phyloP scores from a whole-genome alignment of 164 flowering plant genomes.

The Kingdonia uniflora region DNA sequence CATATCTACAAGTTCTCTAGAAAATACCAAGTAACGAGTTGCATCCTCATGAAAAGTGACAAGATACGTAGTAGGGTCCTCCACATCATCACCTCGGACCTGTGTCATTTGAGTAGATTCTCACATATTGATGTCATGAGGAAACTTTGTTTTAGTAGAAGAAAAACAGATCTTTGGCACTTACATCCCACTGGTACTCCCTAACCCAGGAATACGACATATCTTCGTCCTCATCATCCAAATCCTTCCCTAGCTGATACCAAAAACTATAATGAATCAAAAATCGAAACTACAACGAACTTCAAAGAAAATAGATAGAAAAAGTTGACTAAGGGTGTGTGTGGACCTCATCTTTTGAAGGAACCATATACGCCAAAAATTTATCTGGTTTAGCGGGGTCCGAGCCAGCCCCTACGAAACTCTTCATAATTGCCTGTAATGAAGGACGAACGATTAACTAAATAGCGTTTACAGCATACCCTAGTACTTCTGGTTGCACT shows the following conservation, averaged over 20 bases:
- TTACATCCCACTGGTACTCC: constrained; percentile 92
- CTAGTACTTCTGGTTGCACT: too few species aligned
- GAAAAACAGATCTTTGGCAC: constrained; percentile 17
- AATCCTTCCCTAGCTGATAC: constrained; percentile 72
- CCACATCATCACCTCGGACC: constrained; percentile 83
- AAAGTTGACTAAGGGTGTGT: neutral
- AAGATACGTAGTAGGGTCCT: constrained; percentile 71
- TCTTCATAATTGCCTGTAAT: constrained; percentile 90
- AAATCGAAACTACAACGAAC: too few species aligned
- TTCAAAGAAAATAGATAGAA: neutral
- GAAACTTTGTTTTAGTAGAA: neutral
- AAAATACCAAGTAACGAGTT: constrained; percentile 79
- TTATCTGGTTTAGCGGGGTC: constrained; percentile 70
- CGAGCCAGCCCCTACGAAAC: constrained; percentile 48
- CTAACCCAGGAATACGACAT: constrained; percentile 80
- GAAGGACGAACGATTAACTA: constrained; percentile 1
- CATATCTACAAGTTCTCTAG: too few species aligned
- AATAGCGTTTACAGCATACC: too few species aligned
- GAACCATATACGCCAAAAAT: constrained; percentile 90
- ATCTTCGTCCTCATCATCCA: constrained; percentile 73
- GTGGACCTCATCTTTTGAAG: constrained; percentile 67
- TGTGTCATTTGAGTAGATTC: constrained; percentile 17
- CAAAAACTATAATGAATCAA: constrained; percentile 1
- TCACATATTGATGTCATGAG: neutral
- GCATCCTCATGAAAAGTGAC: constrained; percentile 65